Conservation (phyloP, 1,139 yeast species). For the Diutina catenulata region DNA sequence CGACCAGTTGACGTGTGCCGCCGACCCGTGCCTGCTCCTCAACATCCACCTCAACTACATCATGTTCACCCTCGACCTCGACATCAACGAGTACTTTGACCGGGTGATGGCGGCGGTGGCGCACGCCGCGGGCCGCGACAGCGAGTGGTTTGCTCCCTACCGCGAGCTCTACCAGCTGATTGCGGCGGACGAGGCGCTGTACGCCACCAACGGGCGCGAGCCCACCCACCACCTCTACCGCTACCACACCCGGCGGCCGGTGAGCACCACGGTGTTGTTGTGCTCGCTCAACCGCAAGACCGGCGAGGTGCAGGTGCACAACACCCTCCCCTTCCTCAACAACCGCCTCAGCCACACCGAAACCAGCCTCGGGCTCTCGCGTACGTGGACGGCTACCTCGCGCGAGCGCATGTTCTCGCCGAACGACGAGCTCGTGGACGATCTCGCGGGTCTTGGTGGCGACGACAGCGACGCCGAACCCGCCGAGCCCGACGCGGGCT, state of each 20-base stretch:
- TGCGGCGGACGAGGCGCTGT: neutral
- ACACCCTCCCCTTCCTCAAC: neutral
- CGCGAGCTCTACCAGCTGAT: neutral
- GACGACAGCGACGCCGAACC: neutral
- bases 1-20: neutral
- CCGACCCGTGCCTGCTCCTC: neutral
- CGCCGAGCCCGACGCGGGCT: no score
- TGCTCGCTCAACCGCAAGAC: constrained; percentile 4
- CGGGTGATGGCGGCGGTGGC: constrained; percentile 1
- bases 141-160: neutral
- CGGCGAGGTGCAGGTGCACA: constrained; percentile 1
- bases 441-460: neutral
- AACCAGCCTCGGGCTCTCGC: neutral
- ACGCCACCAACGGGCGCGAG: neutral
- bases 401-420: constrained; percentile 4
- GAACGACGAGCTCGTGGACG: neutral
- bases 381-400: neutral
- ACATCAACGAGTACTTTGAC: neutral
- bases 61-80: constrained; percentile 1
- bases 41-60: constrained; percentile 1
- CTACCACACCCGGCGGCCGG: neutral
- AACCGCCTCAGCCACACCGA: constrained; percentile 1
- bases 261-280: neutral
- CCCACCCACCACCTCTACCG: neutral
- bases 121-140: neutral